Percentiles rank a stretch among this genome's conserved stretches.
These are phyloP conservation scores for Baorangia bicolor DNA, from an alignment of 768 basidiomycete species.

Conservation along the genomic window DNA sequence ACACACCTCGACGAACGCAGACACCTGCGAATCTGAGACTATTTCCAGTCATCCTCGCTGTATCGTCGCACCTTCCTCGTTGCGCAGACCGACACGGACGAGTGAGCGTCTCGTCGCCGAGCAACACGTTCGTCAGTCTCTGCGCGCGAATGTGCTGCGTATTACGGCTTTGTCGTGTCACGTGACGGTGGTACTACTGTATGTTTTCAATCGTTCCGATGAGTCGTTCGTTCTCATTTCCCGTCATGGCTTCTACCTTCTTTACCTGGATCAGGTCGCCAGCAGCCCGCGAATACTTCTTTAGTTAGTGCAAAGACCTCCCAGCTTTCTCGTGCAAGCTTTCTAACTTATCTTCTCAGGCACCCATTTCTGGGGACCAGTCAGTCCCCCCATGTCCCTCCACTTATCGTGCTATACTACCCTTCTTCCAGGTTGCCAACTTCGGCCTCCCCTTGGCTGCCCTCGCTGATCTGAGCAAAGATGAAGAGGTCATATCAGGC, in stretches of 20 bases:
- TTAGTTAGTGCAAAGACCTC: slow-evolving; percentile 60
- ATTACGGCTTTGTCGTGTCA: not conserved
- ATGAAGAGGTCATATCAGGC: slow-evolving; percentile 96
- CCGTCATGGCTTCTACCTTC: slow-evolving; percentile 78
- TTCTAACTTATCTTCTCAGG: slow-evolving; percentile 47
- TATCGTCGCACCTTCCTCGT: not conserved
- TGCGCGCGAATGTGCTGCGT: too few species aligned
- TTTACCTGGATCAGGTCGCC: slow-evolving; percentile 89
- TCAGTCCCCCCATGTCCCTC: slow-evolving; percentile 42
- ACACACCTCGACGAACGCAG: not conserved
- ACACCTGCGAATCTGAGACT: not conserved
- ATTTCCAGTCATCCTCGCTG: not conserved
- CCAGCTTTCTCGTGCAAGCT: not conserved
- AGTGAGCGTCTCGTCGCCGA: not conserved
- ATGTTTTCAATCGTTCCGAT: not conserved
- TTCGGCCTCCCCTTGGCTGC: slow-evolving; percentile 98
- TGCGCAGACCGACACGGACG: not conserved
- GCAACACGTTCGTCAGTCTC: not conserved
- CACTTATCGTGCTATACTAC: slow-evolving; percentile 3
- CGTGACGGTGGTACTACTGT: slow-evolving; percentile 8
- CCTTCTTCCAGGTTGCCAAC: slow-evolving; percentile 76
- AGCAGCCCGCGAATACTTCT: slow-evolving; percentile 90
- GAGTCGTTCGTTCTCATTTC: not conserved
- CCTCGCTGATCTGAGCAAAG: slow-evolving; percentile 83
- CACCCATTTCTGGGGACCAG: slow-evolving; percentile 98